Percentiles rank a stretch among this genome's conserved stretches.
Evolutionary conservation across 495 filamentous ascomycete species (phyloP).

Genomic region (Tuber calosporum): DNA sequence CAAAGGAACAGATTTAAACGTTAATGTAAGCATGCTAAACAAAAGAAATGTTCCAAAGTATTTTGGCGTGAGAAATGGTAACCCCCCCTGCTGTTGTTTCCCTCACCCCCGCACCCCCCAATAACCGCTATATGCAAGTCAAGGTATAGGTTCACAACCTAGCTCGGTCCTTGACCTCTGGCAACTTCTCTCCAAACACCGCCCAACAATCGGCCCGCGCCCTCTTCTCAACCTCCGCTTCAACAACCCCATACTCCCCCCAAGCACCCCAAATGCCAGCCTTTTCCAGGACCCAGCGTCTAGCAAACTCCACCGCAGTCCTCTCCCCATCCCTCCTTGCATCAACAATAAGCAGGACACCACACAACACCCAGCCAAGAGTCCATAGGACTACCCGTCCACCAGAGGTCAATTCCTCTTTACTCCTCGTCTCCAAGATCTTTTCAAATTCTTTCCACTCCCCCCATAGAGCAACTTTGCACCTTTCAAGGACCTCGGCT

Average conservation of each 20-base stretch:
- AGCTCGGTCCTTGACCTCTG: constrained; percentile 20
- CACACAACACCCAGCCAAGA: constrained; percentile 38
- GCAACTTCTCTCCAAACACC: constrained; percentile 37
- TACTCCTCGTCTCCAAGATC: constrained; percentile 30
- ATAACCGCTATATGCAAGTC: background rate
- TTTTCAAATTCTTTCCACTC: constrained; percentile 37
- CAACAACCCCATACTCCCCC: constrained; percentile 23
- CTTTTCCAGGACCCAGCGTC: constrained; percentile 36
- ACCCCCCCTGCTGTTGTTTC: background rate
- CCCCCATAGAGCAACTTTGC: constrained; percentile 37
- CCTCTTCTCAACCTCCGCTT: constrained; percentile 30
- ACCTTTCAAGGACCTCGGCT: constrained; percentile 36
- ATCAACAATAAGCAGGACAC: constrained; percentile 37
- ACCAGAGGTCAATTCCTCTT: constrained; percentile 34
- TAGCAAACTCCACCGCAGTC: constrained; percentile 34
- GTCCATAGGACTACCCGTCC: constrained; percentile 37
- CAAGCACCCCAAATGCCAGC: constrained; percentile 31
- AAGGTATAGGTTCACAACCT: constrained; percentile 24
- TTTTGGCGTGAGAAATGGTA: background rate
- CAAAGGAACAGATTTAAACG: background rate
- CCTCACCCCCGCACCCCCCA: background rate
- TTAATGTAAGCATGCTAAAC: background rate
- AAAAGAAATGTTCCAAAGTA: background rate
- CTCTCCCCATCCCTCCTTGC: constrained; percentile 36
- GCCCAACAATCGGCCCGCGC: constrained; percentile 31